Evolutionary conservation across 768 basidiomycete species (phyloP), one percentile per base, ranked within the genome.

Genomic region (Kwoniella europaea): DNA sequence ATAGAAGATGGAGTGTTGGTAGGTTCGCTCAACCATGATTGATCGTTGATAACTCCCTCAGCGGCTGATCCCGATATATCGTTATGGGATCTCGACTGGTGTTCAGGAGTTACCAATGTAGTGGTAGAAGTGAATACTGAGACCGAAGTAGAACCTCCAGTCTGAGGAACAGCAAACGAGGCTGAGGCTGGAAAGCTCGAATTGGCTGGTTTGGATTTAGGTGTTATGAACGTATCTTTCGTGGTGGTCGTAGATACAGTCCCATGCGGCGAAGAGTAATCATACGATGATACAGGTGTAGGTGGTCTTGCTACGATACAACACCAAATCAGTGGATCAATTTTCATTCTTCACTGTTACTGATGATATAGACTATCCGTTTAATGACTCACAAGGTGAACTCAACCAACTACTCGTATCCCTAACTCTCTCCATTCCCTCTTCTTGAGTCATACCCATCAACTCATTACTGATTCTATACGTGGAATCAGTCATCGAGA

Each of bases 381-480:
- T n/a, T n/a, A n/a, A n/a, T n/a, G n/a, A 73, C 77, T 74, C 35
- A 80, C 79, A 75, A 35, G 79, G 79, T 18, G 79, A 78, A 22
- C 71, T 74, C 13, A 78, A 50, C 79, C 77, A 78, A 50, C 72
- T 74, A 10, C 63, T 60, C 0, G 63, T 65, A 50, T 67, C 53
- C 18, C 64, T 46, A 5, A 68, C 50, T 16, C 44, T 50, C 29
- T 53, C 61, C 56, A 70, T 24, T 2, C 43, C 69, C 18, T 64
- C 63, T 22, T 24, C 69, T 18, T 65, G 67, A 9, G 22, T 42
- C 27, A 44, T 35, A 5, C 46, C 16, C 41, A 29, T 15, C 3
- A 44, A 27, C 35, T 60, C 61, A n/a, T 63, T 67, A 55, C 63
- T 65, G 2, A 65, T 24, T 29, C 64, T 56, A 46, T 44, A 61